A percentile compares a stretch with the other conserved stretches of the same genome.
These are phyloP conservation scores for Symbiodinium pilosum DNA, from an alignment of 73 alveolate species.

Conservation along the genomic window DNA sequence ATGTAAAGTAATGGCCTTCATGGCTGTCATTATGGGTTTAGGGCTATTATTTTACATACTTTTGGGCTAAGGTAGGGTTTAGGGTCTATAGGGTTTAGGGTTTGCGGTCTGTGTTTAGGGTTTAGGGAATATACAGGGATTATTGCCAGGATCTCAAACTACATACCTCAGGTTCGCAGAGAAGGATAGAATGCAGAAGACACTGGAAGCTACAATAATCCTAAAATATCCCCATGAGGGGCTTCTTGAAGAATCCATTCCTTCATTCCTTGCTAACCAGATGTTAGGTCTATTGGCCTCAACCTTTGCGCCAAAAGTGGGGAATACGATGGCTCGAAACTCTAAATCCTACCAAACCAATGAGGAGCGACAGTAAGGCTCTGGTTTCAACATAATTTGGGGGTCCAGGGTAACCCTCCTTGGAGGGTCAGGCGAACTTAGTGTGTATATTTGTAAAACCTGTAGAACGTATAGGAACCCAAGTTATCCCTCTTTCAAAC, in stretches of 20 bases:
- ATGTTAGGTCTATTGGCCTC: neutral
- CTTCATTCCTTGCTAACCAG: no score
- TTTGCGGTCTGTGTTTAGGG: no score
- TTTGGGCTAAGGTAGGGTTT: no score
- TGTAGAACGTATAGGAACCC: neutral
- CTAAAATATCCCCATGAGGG: neutral
- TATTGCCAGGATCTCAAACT: no score
- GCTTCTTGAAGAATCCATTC: neutral
- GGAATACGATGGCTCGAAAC: neutral
- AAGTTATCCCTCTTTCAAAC: neutral
- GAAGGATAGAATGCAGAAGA: neutral
- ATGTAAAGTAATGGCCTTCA: no score
- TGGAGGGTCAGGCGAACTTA: neutral
- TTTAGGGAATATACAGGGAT: no score
- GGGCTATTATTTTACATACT: no score
- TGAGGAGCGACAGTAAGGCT: neutral
- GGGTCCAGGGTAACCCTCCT: neutral
- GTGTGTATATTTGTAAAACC: neutral
- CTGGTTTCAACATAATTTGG: neutral
- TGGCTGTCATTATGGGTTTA: no score
- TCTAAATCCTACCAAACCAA: neutral
- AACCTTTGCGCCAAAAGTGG: neutral
- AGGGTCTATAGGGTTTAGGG: no score
- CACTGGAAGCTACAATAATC: neutral
- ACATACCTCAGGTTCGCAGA: no score